Conservation (phyloP, 139 green algal genomes). For the Chlorella sp. region DNA sequence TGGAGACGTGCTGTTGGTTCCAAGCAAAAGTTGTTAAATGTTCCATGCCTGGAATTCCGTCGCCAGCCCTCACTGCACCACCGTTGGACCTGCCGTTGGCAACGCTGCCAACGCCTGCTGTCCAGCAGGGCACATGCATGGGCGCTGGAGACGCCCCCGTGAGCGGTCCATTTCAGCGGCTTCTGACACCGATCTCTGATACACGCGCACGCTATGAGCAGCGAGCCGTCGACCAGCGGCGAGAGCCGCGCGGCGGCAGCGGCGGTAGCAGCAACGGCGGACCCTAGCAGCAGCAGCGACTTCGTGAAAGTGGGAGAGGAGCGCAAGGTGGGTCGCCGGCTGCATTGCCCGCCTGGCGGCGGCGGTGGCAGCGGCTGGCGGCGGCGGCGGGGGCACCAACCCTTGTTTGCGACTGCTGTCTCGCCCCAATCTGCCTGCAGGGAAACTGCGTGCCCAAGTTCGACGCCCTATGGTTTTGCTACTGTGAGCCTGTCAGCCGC, state of each 20-base stretch:
- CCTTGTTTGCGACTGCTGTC: not conserved
- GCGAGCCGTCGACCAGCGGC: not conserved
- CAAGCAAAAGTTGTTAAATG: too few species aligned
- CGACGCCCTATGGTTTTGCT: conserved; percentile 71
- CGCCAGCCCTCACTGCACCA: too few species aligned
- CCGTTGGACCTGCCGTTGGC: too few species aligned
- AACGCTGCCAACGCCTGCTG: too few species aligned
- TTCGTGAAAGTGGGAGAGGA: not conserved
- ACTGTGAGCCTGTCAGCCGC: conserved; percentile 51
- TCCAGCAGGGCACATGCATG: not conserved
- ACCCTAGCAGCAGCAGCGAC: not conserved
- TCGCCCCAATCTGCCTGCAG: not conserved
- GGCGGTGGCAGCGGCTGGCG: not conserved
- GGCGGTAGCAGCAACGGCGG: not conserved
- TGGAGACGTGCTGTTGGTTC: too few species aligned
- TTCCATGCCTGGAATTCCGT: too few species aligned
- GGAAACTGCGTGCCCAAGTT: conserved; percentile 51
- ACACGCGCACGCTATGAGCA: not conserved
- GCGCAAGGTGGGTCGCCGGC: not conserved
- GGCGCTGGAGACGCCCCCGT: not conserved
- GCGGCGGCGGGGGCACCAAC: not conserved
- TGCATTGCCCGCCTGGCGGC: not conserved
- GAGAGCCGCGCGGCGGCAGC: not conserved
- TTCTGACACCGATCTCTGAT: too few species aligned
- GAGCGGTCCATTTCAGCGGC: too few species aligned